These are phyloP conservation scores for Isoetes engelmannii DNA, from an alignment of 83 land plant genomes.

Conservation along the genomic window DNA sequence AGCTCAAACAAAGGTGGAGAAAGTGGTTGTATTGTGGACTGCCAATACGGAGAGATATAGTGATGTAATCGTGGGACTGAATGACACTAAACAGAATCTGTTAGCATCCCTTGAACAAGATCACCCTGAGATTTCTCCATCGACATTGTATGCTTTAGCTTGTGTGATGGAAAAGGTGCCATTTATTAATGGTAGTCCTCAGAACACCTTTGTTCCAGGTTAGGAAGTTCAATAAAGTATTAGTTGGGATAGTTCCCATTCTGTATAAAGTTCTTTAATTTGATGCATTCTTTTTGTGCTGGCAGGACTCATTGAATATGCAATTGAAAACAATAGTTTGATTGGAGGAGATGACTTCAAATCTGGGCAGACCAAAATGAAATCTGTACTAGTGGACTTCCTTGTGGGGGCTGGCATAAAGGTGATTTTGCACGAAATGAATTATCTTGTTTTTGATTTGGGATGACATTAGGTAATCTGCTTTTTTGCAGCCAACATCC, in stretches of 20 bases:
- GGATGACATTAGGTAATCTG: neutral
- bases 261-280: neutral
- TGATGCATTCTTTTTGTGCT: neutral
- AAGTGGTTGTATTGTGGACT: slow-evolving; percentile 87
- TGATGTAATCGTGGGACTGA: slow-evolving; percentile 71
- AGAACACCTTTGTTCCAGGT: slow-evolving; percentile 98
- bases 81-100: slow-evolving; percentile 83
- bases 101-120: slow-evolving; percentile 58
- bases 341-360: slow-evolving; percentile 95
- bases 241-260: neutral
- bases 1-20: slow-evolving; percentile 64
- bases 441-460: neutral
- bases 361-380: slow-evolving; percentile 95
- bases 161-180: slow-evolving; percentile 79
- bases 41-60: slow-evolving; percentile 91
- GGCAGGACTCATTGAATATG: slow-evolving; percentile 79
- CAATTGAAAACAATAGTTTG: slow-evolving; percentile 57
- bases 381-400: slow-evolving; percentile 92
- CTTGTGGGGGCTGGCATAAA: slow-evolving; percentile 97
- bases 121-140: slow-evolving; percentile 85
- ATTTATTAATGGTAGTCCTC: slow-evolving; percentile 94
- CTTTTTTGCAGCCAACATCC: slow-evolving; percentile 67
- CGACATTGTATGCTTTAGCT: slow-evolving; percentile 77
- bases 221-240: neutral
- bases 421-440: slow-evolving; percentile 31